Base-by-base conservation (phyloP, 2,329 filamentous ascomycete species). In the Paraconiothyrium sp. region DNA sequence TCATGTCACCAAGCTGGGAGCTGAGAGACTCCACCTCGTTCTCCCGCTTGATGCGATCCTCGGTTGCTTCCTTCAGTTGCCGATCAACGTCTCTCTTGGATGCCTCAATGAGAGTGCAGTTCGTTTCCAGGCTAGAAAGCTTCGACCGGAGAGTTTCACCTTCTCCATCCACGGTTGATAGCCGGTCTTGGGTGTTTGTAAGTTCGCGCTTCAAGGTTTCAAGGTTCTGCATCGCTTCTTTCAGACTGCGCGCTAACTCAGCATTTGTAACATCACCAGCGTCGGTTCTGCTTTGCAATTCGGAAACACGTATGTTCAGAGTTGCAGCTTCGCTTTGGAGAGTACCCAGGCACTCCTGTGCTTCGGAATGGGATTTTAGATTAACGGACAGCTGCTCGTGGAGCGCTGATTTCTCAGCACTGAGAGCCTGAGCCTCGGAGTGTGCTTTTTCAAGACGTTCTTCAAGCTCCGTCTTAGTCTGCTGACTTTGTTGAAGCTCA, bases 11-110 rank as follows among this genome's bases (percentile, higher is more conserved):
- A 10, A 76, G 54, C 20, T 58, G 69, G 8, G 66, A 66, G 32
- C 51, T 61, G 10, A 67, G 66, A 3, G 63, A 61, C n/a, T 57
- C 50, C 10, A 72, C 43, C 1, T 69, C 63, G 9, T 61, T 54
- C 24, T 67, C 41, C 14, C 74, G 67, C 27, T 66, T 58, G 44
- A 46, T 51, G 34, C 68, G 56, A 39, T 66, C 66, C 20, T 56
- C 55, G 37, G 71, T 61, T 6, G 71, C 48, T 2, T 57, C 54
- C 8, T 54, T 46, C 6, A 75, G 59, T 24, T 59, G 57, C n/a
- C 69, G 60, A 30, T 72, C 65, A 35, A 67, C 61, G 7, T 70
- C 62, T 13, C 55, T 35, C 54, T 73, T 76, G 13, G 67, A 66
- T 6, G 64, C 59, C 56, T 63, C 60, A 10, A 44, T 2, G 30